These are phyloP conservation scores for Trichoderma sp. DNA, from an alignment of 2,329 filamentous ascomycete genomes.

Conservation along the genomic window DNA sequence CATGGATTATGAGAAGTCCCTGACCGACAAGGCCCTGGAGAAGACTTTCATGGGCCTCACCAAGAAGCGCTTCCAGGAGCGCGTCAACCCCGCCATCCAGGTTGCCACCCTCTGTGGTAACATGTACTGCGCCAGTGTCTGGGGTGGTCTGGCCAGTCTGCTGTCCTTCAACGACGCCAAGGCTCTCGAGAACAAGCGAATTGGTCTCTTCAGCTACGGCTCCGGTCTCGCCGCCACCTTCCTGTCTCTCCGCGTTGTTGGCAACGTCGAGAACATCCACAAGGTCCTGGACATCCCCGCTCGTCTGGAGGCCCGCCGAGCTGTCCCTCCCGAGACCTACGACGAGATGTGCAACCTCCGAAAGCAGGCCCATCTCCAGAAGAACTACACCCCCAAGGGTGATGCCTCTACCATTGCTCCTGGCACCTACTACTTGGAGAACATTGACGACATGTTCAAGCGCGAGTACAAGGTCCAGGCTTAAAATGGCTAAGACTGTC, in stretches of 20 bases:
- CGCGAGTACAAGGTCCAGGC: conserved; percentile 76
- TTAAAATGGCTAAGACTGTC: conserved; percentile 47
- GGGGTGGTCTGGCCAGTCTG: conserved; percentile 74
- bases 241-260: conserved; percentile 72
- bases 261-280: conserved; percentile 69
- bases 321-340: conserved; percentile 72
- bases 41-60: conserved; percentile 84
- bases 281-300: conserved; percentile 71
- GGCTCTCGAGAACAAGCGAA: conserved; percentile 69
- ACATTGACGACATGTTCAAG: conserved; percentile 86
- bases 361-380: conserved; percentile 82
- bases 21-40: conserved; percentile 81
- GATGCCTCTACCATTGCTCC: conserved; percentile 66
- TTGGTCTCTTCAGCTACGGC: conserved; percentile 79
- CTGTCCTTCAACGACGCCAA: conserved; percentile 66
- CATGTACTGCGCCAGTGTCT: conserved; percentile 73
- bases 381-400: conserved; percentile 73
- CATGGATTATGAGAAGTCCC: conserved; percentile 77
- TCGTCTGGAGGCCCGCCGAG: conserved; percentile 66
- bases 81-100: conserved; percentile 72
- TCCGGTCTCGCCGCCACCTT: conserved; percentile 74
- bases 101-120: conserved; percentile 76
- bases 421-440: conserved; percentile 77
- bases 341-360: conserved; percentile 81
- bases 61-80: conserved; percentile 83